phyloP scores from a whole-genome alignment of 352 stramenopile species.

The Globisporangium megalacanthum region DNA sequence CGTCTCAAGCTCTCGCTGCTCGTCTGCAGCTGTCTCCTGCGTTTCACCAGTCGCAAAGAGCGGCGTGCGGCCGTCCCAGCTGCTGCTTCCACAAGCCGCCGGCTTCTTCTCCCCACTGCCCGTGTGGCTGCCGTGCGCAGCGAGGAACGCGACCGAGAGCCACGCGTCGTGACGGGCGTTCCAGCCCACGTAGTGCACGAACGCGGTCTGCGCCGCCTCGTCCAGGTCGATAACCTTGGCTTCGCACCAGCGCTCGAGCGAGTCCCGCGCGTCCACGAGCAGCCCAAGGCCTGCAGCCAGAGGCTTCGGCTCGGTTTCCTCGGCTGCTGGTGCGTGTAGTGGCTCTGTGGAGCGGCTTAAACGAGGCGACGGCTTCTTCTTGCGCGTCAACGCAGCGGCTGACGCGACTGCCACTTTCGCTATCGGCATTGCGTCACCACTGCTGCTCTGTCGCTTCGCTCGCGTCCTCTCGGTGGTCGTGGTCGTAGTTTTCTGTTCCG shows the following conservation, averaged over 20 bases:
- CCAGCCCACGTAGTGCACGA: constrained; percentile 76
- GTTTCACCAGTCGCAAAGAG: constrained; percentile 19
- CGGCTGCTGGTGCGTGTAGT: background rate
- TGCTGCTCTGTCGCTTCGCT: background rate
- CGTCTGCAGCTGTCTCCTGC: no score
- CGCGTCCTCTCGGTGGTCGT: background rate
- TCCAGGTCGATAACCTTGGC: constrained; percentile 54
- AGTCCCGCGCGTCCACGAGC: constrained; percentile 56
- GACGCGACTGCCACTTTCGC: constrained; percentile 7
- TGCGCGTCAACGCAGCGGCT: constrained; percentile 15
- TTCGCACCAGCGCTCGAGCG: constrained; percentile 49
- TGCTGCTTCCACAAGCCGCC: constrained; percentile 13
- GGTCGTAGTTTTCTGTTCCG: background rate
- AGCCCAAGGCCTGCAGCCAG: constrained; percentile 33
- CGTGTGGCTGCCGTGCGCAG: constrained; percentile 50
- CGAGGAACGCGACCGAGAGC: constrained; percentile 35
- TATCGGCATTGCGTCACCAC: background rate
- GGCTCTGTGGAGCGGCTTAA: background rate
- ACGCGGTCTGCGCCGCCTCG: constrained; percentile 24
- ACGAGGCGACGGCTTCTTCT: constrained; percentile 9
- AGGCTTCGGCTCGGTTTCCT: constrained; percentile 10
- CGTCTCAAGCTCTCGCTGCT: no score
- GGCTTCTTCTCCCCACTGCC: constrained; percentile 20
- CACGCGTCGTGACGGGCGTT: constrained; percentile 70
- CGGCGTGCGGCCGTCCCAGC: constrained; percentile 50